Evolutionary conservation across 2,329 filamentous ascomycete species (phyloP), one percentile per base, ranked within the genome.

Genomic region (Gremmenia infestans): DNA sequence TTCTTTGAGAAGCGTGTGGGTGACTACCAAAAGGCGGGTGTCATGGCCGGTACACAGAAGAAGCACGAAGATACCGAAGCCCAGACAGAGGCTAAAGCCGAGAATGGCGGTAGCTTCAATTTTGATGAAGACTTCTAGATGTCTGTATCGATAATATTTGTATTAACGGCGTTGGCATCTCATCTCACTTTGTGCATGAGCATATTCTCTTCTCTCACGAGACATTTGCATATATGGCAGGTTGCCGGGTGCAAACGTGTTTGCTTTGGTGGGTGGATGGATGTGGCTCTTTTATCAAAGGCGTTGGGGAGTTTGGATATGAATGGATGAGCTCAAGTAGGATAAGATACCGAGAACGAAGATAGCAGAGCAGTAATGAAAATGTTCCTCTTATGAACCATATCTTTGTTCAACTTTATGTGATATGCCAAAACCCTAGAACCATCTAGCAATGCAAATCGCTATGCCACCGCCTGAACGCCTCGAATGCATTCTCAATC

Each of bases 1-100:
- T 99, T 99, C 85, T 99, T 99, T 74, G 94, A 99, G 88, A 99
- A 99, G 89, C 91, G 94, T 68, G 94, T 99, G 56, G 94, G 88
- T 73, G 94, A 99, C 71, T 99, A 99, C 84, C 94, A 99, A 78
- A 99, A 99, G 83, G 92, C 94, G 39, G 94, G 94, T 80, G 93
- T 99, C 74, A 96, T 99, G 91, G 87, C 87, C 70, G 92, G 89
- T 78, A 89, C 87, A 67, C 91, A 91, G 79, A 87, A 88, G 75
- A 86, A 88, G 73, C 72, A 73, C 61, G 77, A 81, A 19, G 73
- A 78, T 9, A 73, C 72, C 5, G 66, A 70, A 19, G 64, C 72
- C 48, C 74, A 76, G 54, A 71, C 76, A 11, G 76, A 84, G 58
- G 72, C 77, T 60, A 77, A 81, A 72, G 73, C 73, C 62, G 78